These are phyloP conservation scores for Syncephalastrum racemosum DNA, from an alignment of 371 early-diverging fungal genomes.

Conservation along the genomic window DNA sequence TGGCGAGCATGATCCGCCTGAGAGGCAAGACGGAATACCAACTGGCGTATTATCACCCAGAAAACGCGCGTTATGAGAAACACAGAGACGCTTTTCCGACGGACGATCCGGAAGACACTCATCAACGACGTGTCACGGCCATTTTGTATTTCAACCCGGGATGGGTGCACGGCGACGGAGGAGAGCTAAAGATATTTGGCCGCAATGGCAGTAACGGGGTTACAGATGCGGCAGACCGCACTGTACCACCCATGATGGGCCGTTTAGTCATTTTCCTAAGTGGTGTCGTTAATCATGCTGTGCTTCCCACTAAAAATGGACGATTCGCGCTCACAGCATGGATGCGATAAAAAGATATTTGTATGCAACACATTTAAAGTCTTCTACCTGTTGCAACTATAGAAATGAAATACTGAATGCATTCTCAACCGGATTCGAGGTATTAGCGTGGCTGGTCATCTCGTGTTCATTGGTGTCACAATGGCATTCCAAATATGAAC, in stretches of 20 bases:
- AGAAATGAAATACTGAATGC: too few species aligned
- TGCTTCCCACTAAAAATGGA: conserved; percentile 50
- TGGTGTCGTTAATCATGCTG: conserved; percentile 66
- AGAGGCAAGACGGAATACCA: conserved; percentile 61
- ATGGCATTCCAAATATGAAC: too few species aligned
- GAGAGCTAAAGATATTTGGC: conserved; percentile 54
- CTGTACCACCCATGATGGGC: conserved; percentile 49
- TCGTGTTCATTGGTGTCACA: too few species aligned
- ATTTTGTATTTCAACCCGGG: conserved; percentile 61
- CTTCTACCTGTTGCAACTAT: too few species aligned
- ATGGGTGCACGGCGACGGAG: conserved; percentile 53
- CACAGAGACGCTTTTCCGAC: conserved; percentile 68
- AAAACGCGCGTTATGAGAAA: conserved; percentile 60
- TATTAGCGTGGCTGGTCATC: too few species aligned
- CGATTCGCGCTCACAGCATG: conserved; percentile 57
- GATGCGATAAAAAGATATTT: conserved; percentile 39
- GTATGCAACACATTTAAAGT: too few species aligned
- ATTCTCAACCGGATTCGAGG: too few species aligned
- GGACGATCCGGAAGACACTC: conserved; percentile 49
- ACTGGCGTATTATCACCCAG: conserved; percentile 58
- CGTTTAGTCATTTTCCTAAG: conserved; percentile 59
- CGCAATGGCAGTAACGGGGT: conserved; percentile 34
- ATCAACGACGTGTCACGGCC: conserved; percentile 64
- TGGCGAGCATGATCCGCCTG: conserved; percentile 48
- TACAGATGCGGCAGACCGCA: conserved; percentile 44